A percentile compares a stretch with the other conserved stretches of the same genome.
Conservation (phyloP, 139 green algal genomes). For the Chlorella sp. region DNA sequence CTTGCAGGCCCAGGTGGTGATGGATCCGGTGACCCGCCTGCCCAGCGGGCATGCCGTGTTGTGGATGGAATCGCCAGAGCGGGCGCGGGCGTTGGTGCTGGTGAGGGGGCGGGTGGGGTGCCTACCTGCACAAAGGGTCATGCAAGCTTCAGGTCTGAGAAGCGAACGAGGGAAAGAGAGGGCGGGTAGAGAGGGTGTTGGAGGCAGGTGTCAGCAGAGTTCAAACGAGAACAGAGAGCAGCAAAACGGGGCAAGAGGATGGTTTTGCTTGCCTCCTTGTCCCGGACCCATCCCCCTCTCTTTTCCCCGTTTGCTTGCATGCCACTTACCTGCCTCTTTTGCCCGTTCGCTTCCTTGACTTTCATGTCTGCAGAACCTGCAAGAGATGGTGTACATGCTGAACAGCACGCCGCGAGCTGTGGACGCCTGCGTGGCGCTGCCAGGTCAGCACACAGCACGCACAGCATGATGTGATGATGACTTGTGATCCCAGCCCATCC, state of each 20-base stretch:
- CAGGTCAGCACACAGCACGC: neutral
- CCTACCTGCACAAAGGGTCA: neutral
- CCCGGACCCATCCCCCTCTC: too few species aligned
- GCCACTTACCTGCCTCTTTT: too few species aligned
- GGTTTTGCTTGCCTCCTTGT: neutral
- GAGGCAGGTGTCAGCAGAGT: too few species aligned
- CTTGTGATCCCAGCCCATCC: neutral
- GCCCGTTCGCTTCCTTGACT: too few species aligned
- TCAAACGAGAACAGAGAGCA: too few species aligned
- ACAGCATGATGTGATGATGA: neutral
- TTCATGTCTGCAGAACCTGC: constrained; percentile 20
- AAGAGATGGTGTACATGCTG: constrained; percentile 36
- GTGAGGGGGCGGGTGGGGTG: neutral
- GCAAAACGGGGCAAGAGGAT: too few species aligned
- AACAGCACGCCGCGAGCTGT: constrained; percentile 29
- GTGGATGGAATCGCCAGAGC: constrained; percentile 24
- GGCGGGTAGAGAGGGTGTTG: too few species aligned
- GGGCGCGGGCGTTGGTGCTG: constrained; percentile 1
- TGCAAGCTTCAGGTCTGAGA: too few species aligned
- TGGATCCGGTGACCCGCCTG: neutral
- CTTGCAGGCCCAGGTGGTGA: constrained; percentile 4
- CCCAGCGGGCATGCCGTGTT: constrained; percentile 30
- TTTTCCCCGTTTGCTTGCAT: too few species aligned
- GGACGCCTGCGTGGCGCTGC: constrained; percentile 20
- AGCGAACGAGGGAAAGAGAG: too few species aligned